Conservation (phyloP, 2,329 filamentous ascomycete genomes). For the Sodiomyces alkalinus region DNA sequence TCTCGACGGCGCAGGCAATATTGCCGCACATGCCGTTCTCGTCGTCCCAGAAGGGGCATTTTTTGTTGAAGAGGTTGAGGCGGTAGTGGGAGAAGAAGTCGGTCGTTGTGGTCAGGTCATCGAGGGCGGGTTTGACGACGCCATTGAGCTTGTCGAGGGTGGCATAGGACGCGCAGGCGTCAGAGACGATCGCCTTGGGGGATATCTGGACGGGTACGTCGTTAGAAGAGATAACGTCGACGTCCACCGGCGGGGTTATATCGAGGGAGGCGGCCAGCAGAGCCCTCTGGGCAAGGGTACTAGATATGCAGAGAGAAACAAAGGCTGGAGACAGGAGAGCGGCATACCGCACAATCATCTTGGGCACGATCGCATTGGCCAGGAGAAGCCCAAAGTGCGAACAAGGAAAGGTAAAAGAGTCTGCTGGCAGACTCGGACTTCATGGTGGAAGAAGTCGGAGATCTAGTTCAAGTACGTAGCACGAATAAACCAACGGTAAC, state of each 20-base stretch:
- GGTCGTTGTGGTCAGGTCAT: slow-evolving; percentile 69
- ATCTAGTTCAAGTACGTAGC: background rate
- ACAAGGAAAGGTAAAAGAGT: slow-evolving; percentile 40
- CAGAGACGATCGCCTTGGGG: slow-evolving; percentile 74
- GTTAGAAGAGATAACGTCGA: slow-evolving; percentile 23
- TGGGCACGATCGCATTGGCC: slow-evolving; percentile 27
- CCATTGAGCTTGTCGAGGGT: slow-evolving; percentile 76
- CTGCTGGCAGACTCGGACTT: slow-evolving; percentile 35
- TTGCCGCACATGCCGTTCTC: slow-evolving; percentile 91
- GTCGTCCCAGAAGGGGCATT: slow-evolving; percentile 93
- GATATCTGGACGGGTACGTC: slow-evolving; percentile 50
- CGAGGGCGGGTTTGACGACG: slow-evolving; percentile 59
- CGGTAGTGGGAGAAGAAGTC: slow-evolving; percentile 99
- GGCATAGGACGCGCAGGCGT: slow-evolving; percentile 87
- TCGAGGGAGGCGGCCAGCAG: background rate
- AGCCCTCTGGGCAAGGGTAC: background rate
- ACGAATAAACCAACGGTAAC: too few species aligned
- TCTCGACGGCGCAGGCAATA: slow-evolving; percentile 89
- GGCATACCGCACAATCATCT: slow-evolving; percentile 39
- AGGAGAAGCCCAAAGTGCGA: slow-evolving; percentile 36
- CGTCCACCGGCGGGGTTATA: slow-evolving; percentile 1
- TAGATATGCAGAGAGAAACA: slow-evolving; percentile 4
- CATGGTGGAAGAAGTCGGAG: too few species aligned
- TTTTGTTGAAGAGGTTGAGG: slow-evolving; percentile 84
- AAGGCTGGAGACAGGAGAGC: slow-evolving; percentile 8